Evolutionary conservation across 2,329 filamentous ascomycete species (phyloP).

Genomic region (Xylariaceae sp.): DNA sequence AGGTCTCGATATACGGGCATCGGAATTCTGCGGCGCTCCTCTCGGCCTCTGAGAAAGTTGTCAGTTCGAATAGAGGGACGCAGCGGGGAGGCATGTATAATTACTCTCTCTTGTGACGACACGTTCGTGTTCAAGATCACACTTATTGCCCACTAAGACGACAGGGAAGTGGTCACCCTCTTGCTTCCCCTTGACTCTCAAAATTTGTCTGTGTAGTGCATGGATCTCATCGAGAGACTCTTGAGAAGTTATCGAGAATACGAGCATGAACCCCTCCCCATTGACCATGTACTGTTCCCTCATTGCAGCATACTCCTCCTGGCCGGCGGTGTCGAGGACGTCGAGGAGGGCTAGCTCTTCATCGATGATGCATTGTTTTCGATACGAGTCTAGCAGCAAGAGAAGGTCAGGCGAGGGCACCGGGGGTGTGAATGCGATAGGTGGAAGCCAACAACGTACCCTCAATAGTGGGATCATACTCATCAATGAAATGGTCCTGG

Average conservation of each 20-base stretch:
- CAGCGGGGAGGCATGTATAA: conserved; percentile 20
- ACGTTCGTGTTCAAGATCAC: conserved; percentile 92
- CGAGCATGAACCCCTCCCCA: conserved; percentile 94
- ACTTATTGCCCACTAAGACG: conserved; percentile 99
- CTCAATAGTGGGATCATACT: conserved; percentile 99
- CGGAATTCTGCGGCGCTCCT: conserved; percentile 67
- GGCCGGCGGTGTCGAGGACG: conserved; percentile 95
- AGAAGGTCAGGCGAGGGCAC: conserved; percentile 33
- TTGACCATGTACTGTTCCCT: conserved; percentile 99
- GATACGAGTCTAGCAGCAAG: conserved; percentile 81
- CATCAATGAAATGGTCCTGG: conserved; percentile 97
- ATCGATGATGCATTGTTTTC: conserved; percentile 99
- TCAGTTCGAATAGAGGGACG: conserved; percentile 21
- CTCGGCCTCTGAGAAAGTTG: conserved; percentile 70
- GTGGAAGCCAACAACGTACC: conserved; percentile 61
- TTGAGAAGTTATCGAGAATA: conserved; percentile 97
- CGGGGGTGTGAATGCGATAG: neutral
- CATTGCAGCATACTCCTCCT: conserved; percentile 99
- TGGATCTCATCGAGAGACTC: conserved; percentile 99
- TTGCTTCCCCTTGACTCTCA: conserved; percentile 94
- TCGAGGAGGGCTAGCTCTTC: conserved; percentile 97
- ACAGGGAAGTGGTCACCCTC: conserved; percentile 91
- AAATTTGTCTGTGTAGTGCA: conserved; percentile 98
- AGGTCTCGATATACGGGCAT: conserved; percentile 99
- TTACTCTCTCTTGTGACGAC: conserved; percentile 91